Conservation (phyloP, 129 eudicot genomes). For the Flaveria bidentis region DNA sequence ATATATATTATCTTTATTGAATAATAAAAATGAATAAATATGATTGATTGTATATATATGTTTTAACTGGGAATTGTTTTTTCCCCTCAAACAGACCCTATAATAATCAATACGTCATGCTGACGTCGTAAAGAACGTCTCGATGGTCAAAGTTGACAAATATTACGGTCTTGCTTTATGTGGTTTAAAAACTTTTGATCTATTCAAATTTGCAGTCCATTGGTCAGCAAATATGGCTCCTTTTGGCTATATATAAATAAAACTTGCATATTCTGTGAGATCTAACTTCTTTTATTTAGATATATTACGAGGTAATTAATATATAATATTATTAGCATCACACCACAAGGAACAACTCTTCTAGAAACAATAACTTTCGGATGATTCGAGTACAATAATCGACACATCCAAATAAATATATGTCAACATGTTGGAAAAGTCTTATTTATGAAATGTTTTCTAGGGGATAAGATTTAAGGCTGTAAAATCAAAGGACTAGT, state of each 20-base stretch:
- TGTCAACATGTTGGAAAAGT: background rate
- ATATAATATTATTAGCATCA: background rate
- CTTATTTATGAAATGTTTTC: background rate
- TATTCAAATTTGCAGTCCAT: constrained; percentile 20
- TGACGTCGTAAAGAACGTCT: constrained; percentile 4
- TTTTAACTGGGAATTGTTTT: background rate
- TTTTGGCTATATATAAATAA: constrained; percentile 6
- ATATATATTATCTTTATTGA: no score
- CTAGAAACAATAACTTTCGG: background rate
- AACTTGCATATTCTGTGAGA: background rate
- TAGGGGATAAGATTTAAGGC: no score
- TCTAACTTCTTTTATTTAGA: background rate
- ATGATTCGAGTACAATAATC: background rate
- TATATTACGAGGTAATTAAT: background rate
- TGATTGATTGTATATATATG: no score
- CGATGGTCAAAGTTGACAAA: constrained; percentile 34
- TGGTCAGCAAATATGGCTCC: constrained; percentile 34
- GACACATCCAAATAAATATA: no score
- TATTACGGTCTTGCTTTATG: background rate
- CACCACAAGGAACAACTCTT: background rate
- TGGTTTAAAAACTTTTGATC: background rate
- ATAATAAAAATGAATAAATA: no score
- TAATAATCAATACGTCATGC: constrained; percentile 23
- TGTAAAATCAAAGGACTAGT: no score
- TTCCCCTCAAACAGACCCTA: background rate